phyloP scores from a whole-genome alignment of 176 grass and related monocot genomes.

The Saccharum officinarum region DNA sequence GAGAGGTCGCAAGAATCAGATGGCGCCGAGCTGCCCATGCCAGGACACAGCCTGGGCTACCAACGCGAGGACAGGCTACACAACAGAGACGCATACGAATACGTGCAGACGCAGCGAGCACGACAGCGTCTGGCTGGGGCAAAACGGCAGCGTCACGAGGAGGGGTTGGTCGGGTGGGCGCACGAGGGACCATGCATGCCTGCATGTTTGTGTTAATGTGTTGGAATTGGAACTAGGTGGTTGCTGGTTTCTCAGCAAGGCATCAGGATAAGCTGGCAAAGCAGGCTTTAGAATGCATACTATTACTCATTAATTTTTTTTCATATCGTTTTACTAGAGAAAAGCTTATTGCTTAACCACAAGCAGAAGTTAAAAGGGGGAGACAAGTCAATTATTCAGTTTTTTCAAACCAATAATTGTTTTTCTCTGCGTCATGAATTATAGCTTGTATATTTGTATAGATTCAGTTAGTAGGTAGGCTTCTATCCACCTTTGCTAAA shows the following conservation, averaged over 20 bases:
- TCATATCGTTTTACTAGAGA: neutral
- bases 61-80: constrained; percentile 2
- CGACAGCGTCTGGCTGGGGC: neutral
- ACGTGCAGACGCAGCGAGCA: constrained; percentile 1
- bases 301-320: neutral
- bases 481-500: neutral
- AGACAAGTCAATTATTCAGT: neutral
- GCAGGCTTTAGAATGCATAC: neutral
- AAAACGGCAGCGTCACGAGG: constrained; percentile 30
- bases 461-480: neutral
- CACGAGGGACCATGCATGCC: constrained; percentile 26
- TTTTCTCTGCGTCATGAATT: neutral
- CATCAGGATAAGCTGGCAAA: neutral
- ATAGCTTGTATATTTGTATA: neutral
- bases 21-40: neutral
- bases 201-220: too few species aligned
- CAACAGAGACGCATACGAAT: constrained; percentile 15
- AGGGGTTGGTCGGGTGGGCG: neutral
- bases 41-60: neutral
- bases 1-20: neutral
- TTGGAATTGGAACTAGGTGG: too few species aligned
- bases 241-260: neutral
- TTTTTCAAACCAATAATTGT: neutral
- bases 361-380: neutral
- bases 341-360: neutral